These are phyloP conservation scores for Aspergillus viridinutans DNA, from an alignment of 2,329 filamentous ascomycete genomes.

Conservation along the genomic window DNA sequence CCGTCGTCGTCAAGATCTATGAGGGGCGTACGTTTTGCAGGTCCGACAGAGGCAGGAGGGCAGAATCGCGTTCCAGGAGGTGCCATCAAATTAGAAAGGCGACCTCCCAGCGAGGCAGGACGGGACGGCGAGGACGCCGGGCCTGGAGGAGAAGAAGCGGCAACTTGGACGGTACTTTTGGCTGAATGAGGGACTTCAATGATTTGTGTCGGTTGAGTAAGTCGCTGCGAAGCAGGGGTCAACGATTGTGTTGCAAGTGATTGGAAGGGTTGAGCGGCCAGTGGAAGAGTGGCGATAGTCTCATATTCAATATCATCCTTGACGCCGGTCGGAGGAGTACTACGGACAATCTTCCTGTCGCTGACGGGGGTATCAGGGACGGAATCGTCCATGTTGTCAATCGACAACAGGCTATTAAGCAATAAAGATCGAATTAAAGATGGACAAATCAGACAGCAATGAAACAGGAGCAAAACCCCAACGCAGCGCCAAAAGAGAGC, in stretches of 20 bases:
- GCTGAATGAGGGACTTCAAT: constrained; percentile 42
- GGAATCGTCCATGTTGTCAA: constrained; percentile 33
- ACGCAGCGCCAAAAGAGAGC: background rate
- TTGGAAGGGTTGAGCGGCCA: constrained; percentile 18
- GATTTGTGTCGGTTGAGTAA: constrained; percentile 60
- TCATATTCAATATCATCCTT: constrained; percentile 41
- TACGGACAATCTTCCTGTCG: constrained; percentile 30
- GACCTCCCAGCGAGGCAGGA: constrained; percentile 34
- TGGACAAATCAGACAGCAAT: background rate
- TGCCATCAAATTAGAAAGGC: constrained; percentile 62
- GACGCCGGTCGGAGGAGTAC: constrained; percentile 19
- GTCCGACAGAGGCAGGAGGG: constrained; percentile 42
- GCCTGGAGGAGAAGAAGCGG: constrained; percentile 77
- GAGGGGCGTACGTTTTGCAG: constrained; percentile 37
- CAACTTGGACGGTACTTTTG: constrained; percentile 63
- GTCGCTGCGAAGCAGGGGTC: constrained; percentile 48
- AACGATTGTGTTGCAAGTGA: constrained; percentile 29
- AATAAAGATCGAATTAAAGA: background rate
- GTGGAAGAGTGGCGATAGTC: constrained; percentile 48
- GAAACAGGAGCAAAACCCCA: background rate
- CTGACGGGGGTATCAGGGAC: constrained; percentile 39
- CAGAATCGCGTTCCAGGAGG: constrained; percentile 71
- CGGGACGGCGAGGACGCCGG: constrained; percentile 41
- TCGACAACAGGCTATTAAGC: background rate
- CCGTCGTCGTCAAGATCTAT: constrained; percentile 53